These are phyloP conservation scores for Yamadazyma philogaea DNA, from an alignment of 805 yeast genomes.

Conservation along the genomic window DNA sequence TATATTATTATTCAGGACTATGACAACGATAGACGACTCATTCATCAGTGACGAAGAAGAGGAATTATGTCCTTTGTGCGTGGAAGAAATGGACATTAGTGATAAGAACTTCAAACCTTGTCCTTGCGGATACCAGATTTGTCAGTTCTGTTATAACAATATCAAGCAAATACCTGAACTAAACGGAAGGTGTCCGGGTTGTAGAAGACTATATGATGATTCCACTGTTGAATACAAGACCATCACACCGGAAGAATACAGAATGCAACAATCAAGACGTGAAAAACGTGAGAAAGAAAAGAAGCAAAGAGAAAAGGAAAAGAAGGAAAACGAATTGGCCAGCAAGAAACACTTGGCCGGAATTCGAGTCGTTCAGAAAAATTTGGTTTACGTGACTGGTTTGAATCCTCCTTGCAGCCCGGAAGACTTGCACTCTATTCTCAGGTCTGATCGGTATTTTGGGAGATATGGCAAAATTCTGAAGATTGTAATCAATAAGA, in stretches of 20 bases:
- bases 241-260: slow-evolving; percentile 83
- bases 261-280: slow-evolving; percentile 73
- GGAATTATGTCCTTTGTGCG: slow-evolving; percentile 86
- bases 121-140: slow-evolving; percentile 98
- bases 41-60: slow-evolving; percentile 78
- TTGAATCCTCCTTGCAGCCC: slow-evolving; percentile 81
- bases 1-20: slow-evolving; percentile 6
- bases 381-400: slow-evolving; percentile 93
- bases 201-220: slow-evolving; percentile 92
- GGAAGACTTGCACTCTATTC: slow-evolving; percentile 75
- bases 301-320: slow-evolving; percentile 86
- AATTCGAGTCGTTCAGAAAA: slow-evolving; percentile 97
- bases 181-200: slow-evolving; percentile 96
- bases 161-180: slow-evolving; percentile 93
- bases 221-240: slow-evolving; percentile 85
- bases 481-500: slow-evolving; percentile 88
- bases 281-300: slow-evolving; percentile 78
- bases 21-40: slow-evolving; percentile 45
- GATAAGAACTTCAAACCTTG: slow-evolving; percentile 98
- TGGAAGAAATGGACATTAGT: slow-evolving; percentile 95
- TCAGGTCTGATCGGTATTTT: slow-evolving; percentile 88
- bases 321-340: slow-evolving; percentile 82
- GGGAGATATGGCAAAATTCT: slow-evolving; percentile 98
- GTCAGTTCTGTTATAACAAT: slow-evolving; percentile 97
- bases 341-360: slow-evolving; percentile 90